Conservation (phyloP, 2,329 filamentous ascomycete species). For the Trichoderma asperellum region DNA sequence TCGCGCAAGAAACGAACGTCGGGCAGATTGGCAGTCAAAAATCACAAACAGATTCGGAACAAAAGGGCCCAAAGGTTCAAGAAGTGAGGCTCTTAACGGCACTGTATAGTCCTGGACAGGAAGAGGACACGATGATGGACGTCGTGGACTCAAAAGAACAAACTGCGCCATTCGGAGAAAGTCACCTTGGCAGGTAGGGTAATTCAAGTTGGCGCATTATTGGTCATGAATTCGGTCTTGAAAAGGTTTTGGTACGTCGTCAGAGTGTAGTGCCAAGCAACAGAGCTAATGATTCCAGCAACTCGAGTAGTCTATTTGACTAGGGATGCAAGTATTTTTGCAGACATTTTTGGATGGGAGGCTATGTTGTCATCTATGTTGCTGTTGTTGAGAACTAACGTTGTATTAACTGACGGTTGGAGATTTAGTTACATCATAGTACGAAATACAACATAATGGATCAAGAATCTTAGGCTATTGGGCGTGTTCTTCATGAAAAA, state of each 20-base stretch:
- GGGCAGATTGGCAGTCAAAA: background rate
- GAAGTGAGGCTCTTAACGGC: background rate
- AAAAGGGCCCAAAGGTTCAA: background rate
- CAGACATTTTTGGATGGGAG: background rate
- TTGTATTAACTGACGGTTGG: background rate
- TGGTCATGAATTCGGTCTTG: background rate
- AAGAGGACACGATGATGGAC: background rate
- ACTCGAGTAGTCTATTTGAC: background rate
- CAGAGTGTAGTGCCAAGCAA: background rate
- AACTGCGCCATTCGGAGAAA: background rate
- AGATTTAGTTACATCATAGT: background rate
- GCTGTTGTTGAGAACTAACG: background rate
- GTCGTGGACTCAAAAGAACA: background rate
- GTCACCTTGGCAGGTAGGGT: background rate
- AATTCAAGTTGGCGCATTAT: background rate
- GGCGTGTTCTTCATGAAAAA: background rate
- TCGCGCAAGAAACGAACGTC: constrained; percentile 15
- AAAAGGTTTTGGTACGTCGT: background rate
- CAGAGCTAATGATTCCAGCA: background rate
- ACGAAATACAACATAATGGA: background rate
- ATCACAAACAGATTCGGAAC: background rate
- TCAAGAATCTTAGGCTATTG: background rate
- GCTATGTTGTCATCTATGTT: background rate
- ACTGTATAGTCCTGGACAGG: background rate
- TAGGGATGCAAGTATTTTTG: background rate